Evolutionary conservation across 164 flowering plant species (phyloP), one percentile per base, ranked within the genome.

Genomic region (Tetrastigma voinierianum): DNA sequence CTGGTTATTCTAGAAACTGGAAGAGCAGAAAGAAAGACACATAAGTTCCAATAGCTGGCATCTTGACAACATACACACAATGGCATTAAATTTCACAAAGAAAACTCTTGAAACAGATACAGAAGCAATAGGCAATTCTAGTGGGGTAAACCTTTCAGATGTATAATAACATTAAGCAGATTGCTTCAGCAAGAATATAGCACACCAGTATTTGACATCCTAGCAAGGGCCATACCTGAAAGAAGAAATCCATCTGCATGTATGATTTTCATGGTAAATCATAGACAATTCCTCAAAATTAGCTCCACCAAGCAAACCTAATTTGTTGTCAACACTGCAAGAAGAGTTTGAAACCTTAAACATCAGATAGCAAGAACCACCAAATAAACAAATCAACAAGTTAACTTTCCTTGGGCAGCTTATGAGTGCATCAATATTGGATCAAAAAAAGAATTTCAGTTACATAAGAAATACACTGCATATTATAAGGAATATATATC

Each of bases 231-330:
- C 58, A 32, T 86, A 89, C 98, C 87, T 94, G 88, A 91, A 95
- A 66, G 87, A 57, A 51, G 96, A 81, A 67, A 89, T 69, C 93
- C 93, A 87, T 77, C 87, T 82, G 48, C 83, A 80, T 15, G 89
- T 89, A 70, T 67, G 84, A 73, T 94, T 87, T 55, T 80, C 12
- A 67, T 91, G 98, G 46, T 68, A 24, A 58, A 90, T 77, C 84
- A 74, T 74, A 24, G 81, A 66, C 15, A 62, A 12, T 17, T 86
- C 81, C 62, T 67, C 84, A 67, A 77, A 90, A 73, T 89, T 83
- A 32, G 44, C 76, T 56, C 98, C 96, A 63, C 79, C 62, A 20
- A 66, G 17, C 51, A 91, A 40, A 62, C 96, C 87, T 72, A 94
- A 70, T 1, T 64, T 79, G 83, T 85, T 61, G 68, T 83, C 87